phyloP scores from a whole-genome alignment of 2,329 filamentous ascomycete genomes.

The Colletotrichum caudatum region DNA sequence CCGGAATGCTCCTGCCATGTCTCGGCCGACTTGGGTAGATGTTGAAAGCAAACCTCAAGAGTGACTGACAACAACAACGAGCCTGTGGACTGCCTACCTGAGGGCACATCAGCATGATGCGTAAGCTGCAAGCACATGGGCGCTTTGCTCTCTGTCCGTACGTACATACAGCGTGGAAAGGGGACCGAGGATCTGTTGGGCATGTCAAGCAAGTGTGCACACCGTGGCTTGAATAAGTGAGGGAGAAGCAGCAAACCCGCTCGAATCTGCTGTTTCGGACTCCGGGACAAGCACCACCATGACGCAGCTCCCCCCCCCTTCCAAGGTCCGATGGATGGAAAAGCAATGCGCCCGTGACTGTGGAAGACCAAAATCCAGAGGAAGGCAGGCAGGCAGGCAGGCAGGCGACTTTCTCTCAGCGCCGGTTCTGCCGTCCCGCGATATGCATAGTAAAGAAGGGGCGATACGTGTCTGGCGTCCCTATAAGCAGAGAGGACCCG shows the following conservation, averaged over 20 bases:
- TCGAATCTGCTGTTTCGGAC: constrained; percentile 1
- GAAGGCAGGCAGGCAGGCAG: background rate
- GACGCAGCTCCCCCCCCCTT: constrained; percentile 22
- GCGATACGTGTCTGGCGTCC: background rate
- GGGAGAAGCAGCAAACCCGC: constrained; percentile 10
- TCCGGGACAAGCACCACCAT: constrained; percentile 27
- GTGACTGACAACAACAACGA: background rate
- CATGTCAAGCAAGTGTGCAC: background rate
- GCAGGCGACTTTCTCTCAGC: background rate
- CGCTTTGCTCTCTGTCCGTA: background rate
- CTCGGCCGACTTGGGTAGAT: background rate
- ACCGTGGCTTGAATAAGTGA: background rate
- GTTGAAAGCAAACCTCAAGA: background rate
- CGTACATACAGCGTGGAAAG: background rate
- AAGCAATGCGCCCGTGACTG: constrained; percentile 7
- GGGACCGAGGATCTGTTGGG: background rate
- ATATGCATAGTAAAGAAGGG: too few relatives aligned
- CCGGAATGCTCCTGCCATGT: background rate
- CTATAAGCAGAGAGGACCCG: background rate
- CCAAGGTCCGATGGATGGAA: background rate
- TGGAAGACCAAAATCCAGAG: constrained; percentile 10
- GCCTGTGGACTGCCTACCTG: background rate
- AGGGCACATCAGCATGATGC: background rate
- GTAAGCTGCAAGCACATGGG: background rate
- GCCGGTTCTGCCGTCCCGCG: background rate